Evolutionary conservation across 2,329 filamentous ascomycete genomes (phyloP), one percentile per base, ranked within the genome.

Genomic region (Thelonectria rubi): DNA sequence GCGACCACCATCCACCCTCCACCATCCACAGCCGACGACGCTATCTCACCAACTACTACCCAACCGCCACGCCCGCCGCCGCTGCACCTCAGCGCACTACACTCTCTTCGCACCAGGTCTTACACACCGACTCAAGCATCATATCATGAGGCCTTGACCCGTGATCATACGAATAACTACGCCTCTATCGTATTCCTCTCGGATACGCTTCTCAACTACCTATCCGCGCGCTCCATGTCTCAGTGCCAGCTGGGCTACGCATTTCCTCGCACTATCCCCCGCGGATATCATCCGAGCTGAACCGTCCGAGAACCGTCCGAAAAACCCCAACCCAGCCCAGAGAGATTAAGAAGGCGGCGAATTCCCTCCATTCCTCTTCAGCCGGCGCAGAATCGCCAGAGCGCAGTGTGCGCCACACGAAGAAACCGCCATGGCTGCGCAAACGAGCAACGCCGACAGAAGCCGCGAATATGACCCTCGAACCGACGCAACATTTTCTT

Each of bases 101-200:
- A 30, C 43, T 49, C 34, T 40, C 56, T 37, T 51, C 51, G 51
- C 51, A 46, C 58, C 42, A 65, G 4, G 24, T 24, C 24, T 43
- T 56, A 67, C 60, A 65, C 68, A 68, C 68, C 68, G 66, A 69
- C 69, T 67, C 50, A 65, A 34, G 49, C 64, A 50, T 48, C 58
- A 55, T 69, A 71, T 69, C 69, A 71, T 71, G 69, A 65, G 67
- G 47, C 57, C 60, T 42, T 71, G 57, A 68, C 69, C 62, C 67
- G 57, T 71, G 67, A 71, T 62, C 60, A 39, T 65, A 56, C 30
- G 20, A 24, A 24, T 24, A 24, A 24, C 57, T 61, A 71, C 68
- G 53, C 56, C 60, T 63, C 46, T 40, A 40, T 45, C 45, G 49
- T 46, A 54, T 39, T 24, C 14, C 47, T 57, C 43, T 46, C 20